These are phyloP conservation scores for Microcos paniculata DNA, from an alignment of 345 rosid species.

Conservation along the genomic window DNA sequence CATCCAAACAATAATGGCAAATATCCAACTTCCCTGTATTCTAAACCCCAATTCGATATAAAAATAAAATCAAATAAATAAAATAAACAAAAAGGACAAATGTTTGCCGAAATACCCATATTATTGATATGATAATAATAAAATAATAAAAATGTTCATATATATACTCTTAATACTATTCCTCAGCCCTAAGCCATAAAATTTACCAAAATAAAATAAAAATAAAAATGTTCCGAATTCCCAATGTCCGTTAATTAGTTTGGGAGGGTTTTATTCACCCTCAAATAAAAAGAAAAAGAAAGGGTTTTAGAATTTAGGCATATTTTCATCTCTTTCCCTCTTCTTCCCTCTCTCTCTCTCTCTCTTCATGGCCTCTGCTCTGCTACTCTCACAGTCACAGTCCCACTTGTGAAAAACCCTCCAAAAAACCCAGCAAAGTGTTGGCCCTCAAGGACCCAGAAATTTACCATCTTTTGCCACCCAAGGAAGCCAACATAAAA, in stretches of 20 bases:
- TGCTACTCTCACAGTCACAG: conserved; percentile 15
- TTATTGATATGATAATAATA: no score
- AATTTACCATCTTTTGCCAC: conserved; percentile 9
- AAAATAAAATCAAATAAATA: not conserved
- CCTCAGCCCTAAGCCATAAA: no score
- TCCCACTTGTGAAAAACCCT: conserved; percentile 31
- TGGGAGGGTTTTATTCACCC: conserved; percentile 11
- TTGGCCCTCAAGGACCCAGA: not conserved
- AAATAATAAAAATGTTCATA: no score
- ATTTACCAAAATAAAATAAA: not conserved
- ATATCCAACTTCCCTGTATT: not conserved
- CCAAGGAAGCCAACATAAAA: not conserved
- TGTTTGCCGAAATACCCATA: not conserved
- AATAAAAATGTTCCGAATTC: not conserved
- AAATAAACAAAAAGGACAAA: not conserved
- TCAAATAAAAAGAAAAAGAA: not conserved
- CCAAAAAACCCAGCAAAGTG: not conserved
- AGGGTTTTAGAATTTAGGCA: conserved; percentile 38
- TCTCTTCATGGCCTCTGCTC: conserved; percentile 19
- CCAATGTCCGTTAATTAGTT: not conserved
- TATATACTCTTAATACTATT: no score
- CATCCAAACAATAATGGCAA: not conserved
- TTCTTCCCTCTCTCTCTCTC: not conserved
- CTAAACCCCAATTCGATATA: not conserved
- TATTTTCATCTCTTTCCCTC: not conserved